Percentiles rank a stretch among this genome's conserved stretches.
These are phyloP conservation scores for Amanita rubescens DNA, from an alignment of 768 basidiomycete species.

Conservation along the genomic window DNA sequence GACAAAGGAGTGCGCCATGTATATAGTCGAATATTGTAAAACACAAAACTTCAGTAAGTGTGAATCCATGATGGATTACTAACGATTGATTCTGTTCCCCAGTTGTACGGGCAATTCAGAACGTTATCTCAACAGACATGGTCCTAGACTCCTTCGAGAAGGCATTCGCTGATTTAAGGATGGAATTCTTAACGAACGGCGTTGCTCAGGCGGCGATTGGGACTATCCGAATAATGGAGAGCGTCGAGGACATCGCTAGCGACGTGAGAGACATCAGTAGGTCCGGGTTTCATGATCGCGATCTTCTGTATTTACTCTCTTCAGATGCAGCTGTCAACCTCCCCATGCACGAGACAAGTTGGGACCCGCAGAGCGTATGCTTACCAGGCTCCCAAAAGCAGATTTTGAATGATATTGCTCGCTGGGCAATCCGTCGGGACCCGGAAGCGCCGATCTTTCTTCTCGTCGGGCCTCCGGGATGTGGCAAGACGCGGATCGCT, in stretches of 20 bases:
- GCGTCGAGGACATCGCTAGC: conserved; percentile 1
- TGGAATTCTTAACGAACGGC: conserved; percentile 4
- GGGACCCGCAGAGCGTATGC: conserved; percentile 7
- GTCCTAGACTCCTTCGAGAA: conserved; percentile 5
- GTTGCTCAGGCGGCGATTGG: not conserved
- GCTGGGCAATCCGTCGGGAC: conserved; percentile 13
- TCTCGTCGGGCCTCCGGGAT: conserved; percentile 20
- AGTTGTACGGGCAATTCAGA: not conserved
- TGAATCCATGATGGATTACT: not conserved
- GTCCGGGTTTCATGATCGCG: not conserved
- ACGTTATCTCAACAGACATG: not conserved
- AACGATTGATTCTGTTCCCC: not conserved
- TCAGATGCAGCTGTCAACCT: conserved; percentile 1
- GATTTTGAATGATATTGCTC: conserved; percentile 13
- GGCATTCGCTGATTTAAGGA: not conserved
- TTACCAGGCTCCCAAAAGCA: conserved; percentile 7
- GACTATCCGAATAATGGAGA: conserved; percentile 5
- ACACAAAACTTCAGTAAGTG: not conserved
- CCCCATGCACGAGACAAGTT: conserved; percentile 7
- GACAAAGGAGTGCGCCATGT: conserved; percentile 8
- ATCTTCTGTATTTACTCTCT: not conserved
- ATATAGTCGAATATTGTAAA: not conserved
- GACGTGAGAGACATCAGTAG: conserved; percentile 3
- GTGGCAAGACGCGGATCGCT: conserved; percentile 25
- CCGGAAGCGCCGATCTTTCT: conserved; percentile 15